Base-by-base conservation (phyloP, 2,329 filamentous ascomycete genomes). In the Cladosporium cucumerinum region DNA sequence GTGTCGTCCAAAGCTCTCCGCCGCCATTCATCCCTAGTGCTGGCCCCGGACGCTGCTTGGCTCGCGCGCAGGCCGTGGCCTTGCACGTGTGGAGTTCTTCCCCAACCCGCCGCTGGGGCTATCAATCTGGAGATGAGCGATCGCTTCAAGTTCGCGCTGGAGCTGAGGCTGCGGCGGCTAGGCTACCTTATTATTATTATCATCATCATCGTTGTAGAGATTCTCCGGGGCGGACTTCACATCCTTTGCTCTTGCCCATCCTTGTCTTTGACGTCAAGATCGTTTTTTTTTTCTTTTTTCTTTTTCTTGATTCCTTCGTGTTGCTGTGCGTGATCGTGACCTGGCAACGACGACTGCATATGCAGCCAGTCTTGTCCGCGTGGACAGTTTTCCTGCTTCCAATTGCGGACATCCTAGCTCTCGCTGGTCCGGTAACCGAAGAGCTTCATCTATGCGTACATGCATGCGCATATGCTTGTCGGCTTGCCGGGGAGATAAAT, bases 61-160 rank as follows among this genome's bases (percentile, higher is more conserved):
- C 51, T 32, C n/a, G 51, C 28, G 51, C 28, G 51, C 28, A 55
- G 23, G 21, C 25, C 25, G 26, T 54, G 25, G 28, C 32, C 54
- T 32, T 36, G 54, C 54, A 57, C 32, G 18, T 57, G 54, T 57
- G 54, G 54, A 39, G 32, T 57, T 23, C 26, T 46, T 52, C 54
- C 54, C 54, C 54, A 36, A 57, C 54, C 28, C 28, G 26, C 8
- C 14, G 21, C 11, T 12, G 54, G 54, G 54, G 21, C 25, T 5
- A 10, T 57, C 32, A 39, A 57, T 57, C 54, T 57, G 54, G 54
- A 57, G 54, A 57, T 52, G 54, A 39, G 54, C 54, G 48, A 26
- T 25, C 48, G 48, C n/a, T 12, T 46, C 39, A 46, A 21, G 39
- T 54, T 28, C n/a, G 51, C 26, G 28, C 51, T 54, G 51, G 25